These are phyloP conservation scores for Skeletonema costatum DNA, from an alignment of 108 stramenopile genomes.

Conservation along the genomic window DNA sequence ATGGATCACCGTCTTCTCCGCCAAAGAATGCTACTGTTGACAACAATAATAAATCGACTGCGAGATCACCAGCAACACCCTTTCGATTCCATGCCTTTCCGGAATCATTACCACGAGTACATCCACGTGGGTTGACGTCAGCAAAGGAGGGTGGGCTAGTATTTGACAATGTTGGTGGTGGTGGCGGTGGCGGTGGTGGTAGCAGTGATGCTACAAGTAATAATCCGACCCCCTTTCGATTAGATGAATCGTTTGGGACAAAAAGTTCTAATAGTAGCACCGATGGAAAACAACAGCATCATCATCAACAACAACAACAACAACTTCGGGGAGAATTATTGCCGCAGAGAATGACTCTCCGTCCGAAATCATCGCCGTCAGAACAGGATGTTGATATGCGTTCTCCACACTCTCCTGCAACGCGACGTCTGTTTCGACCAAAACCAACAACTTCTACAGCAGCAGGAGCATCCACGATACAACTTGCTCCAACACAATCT, in stretches of 20 bases:
- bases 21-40: slow-evolving; percentile 1
- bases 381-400: slow-evolving; percentile 19
- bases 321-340: slow-evolving; percentile 9
- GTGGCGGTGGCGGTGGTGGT: not conserved
- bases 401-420: slow-evolving; percentile 46
- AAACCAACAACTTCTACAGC: slow-evolving; percentile 2
- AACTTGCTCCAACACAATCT: slow-evolving; percentile 10
- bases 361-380: slow-evolving; percentile 9
- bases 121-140: slow-evolving; percentile 15
- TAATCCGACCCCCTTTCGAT: slow-evolving; percentile 30
- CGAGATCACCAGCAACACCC: slow-evolving; percentile 54
- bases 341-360: slow-evolving; percentile 10
- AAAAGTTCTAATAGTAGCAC: not conserved
- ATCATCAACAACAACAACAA: not conserved
- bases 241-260: slow-evolving; percentile 5
- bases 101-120: slow-evolving; percentile 76
- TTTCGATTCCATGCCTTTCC: slow-evolving; percentile 86
- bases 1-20: slow-evolving; percentile 2
- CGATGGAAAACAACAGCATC: not conserved
- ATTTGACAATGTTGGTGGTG: slow-evolving; percentile 1
- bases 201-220: not conserved
- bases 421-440: slow-evolving; percentile 41
- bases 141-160: not conserved
- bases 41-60: slow-evolving; percentile 3
- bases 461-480: slow-evolving; percentile 1